A percentile compares a stretch with the other conserved stretches of the same genome.
These are phyloP conservation scores for Fusarium incarnatum DNA, from an alignment of 2,329 filamentous ascomycete species.

Conservation along the genomic window DNA sequence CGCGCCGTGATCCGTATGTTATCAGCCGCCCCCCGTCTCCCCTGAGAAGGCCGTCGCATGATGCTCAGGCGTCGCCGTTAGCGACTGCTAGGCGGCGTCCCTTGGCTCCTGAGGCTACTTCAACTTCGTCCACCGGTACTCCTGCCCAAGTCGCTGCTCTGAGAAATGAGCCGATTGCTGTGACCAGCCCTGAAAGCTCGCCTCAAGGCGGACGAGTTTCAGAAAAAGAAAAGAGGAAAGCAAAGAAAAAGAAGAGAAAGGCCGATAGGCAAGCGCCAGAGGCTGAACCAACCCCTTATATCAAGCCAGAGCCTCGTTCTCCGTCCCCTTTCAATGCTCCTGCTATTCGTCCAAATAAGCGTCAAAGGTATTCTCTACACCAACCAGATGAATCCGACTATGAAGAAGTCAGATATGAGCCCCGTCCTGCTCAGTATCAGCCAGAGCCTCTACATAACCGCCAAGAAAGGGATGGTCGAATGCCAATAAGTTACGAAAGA, in stretches of 20 bases:
- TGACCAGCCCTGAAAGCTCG: slow-evolving; percentile 71
- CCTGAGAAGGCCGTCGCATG: slow-evolving; percentile 76
- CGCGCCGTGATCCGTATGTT: slow-evolving; percentile 43
- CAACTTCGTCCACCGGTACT: slow-evolving; percentile 44
- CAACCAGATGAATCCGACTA: slow-evolving; percentile 49
- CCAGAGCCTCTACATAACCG: slow-evolving; percentile 51
- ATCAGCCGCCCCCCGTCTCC: slow-evolving; percentile 63
- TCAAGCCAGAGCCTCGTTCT: slow-evolving; percentile 74
- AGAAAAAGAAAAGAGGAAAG: slow-evolving; percentile 65
- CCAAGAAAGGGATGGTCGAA: slow-evolving; percentile 47
- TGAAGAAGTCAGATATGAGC: slow-evolving; percentile 57
- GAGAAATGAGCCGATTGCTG: slow-evolving; percentile 60
- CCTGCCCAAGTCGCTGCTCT: slow-evolving; percentile 68
- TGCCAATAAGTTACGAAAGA: slow-evolving; percentile 52
- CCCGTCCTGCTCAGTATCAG: slow-evolving; percentile 52
- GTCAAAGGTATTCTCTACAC: slow-evolving; percentile 62
- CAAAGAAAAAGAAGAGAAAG: slow-evolving; percentile 65
- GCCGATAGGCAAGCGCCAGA: slow-evolving; percentile 62
- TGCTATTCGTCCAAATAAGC: slow-evolving; percentile 67
- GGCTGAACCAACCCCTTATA: slow-evolving; percentile 62
- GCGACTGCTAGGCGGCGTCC: slow-evolving; percentile 57
- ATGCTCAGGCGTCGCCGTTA: slow-evolving; percentile 74
- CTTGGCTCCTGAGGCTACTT: slow-evolving; percentile 24
- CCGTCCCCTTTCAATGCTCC: slow-evolving; percentile 68
- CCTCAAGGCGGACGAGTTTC: slow-evolving; percentile 62